These are phyloP conservation scores for Xylaria palmicola DNA, from an alignment of 495 filamentous ascomycete species.

Conservation along the genomic window DNA sequence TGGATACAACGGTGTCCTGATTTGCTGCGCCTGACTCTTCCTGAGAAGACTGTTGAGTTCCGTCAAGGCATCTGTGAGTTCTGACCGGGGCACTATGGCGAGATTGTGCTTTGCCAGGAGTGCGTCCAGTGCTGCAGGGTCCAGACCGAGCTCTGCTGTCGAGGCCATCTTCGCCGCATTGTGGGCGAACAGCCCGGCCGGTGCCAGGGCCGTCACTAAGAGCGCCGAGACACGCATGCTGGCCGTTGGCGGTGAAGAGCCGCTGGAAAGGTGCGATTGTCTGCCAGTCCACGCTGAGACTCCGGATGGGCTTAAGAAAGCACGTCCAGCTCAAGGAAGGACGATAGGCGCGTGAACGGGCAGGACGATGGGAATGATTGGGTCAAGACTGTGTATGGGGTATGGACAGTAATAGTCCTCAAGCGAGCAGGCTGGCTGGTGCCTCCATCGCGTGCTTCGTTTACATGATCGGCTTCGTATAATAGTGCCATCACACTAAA, in stretches of 20 bases:
- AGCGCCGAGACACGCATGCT: slow-evolving; percentile 31
- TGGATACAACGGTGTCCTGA: slow-evolving; percentile 25
- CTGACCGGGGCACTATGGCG: slow-evolving; percentile 36
- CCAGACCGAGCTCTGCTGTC: slow-evolving; percentile 21
- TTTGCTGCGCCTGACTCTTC: slow-evolving; percentile 28
- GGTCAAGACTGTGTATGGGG: neutral
- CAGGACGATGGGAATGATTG: neutral
- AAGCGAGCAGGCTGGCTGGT: neutral
- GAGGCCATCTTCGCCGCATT: slow-evolving; percentile 20
- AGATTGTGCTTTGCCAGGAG: slow-evolving; percentile 35
- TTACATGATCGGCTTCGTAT: slow-evolving; percentile 1
- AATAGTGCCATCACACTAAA: slow-evolving; percentile 1
- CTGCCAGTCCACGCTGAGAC: slow-evolving; percentile 26
- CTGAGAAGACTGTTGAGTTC: slow-evolving; percentile 36
- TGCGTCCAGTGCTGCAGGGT: slow-evolving; percentile 23
- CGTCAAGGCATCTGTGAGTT: slow-evolving; percentile 37
- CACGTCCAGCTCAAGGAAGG: neutral
- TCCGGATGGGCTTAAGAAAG: slow-evolving; percentile 23
- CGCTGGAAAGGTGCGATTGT: slow-evolving; percentile 18
- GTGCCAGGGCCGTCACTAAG: slow-evolving; percentile 27
- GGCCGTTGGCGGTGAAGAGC: slow-evolving; percentile 5
- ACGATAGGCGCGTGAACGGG: neutral
- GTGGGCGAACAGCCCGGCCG: slow-evolving; percentile 25
- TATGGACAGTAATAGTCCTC: slow-evolving; percentile 4
- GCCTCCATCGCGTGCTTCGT: slow-evolving; percentile 8